phyloP scores from a whole-genome alignment of 768 basidiomycete species.

The Leucosporidium creatinivorum region DNA sequence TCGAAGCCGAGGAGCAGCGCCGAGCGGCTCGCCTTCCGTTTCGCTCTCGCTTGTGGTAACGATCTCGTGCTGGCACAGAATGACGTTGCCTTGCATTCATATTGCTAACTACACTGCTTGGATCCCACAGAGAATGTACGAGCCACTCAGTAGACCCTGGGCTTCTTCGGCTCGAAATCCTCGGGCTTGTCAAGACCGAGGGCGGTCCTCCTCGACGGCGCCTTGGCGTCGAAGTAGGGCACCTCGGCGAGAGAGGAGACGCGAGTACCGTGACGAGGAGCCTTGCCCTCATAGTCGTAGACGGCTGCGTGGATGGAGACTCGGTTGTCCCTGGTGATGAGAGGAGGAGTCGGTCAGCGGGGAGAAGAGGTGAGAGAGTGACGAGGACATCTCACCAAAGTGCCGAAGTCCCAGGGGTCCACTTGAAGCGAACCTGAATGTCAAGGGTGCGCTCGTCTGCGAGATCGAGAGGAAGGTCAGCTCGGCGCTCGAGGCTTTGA shows the following conservation, averaged over 20 bases:
- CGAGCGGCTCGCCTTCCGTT: too few relatives aligned
- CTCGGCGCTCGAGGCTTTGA: too few relatives aligned
- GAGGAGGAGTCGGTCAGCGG: neutral
- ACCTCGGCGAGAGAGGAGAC: conserved; percentile 1
- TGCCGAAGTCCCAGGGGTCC: conserved; percentile 39
- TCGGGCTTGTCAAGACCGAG: conserved; percentile 9
- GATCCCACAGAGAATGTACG: too few relatives aligned
- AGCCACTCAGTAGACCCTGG: neutral
- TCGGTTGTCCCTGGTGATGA: conserved; percentile 3
- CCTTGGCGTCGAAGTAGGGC: neutral
- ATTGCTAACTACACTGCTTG: too few relatives aligned
- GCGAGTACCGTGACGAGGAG: neutral
- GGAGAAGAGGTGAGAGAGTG: neutral
- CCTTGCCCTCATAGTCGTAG: conserved; percentile 33
- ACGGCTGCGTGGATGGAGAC: conserved; percentile 30
- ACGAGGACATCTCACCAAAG: conserved; percentile 10
- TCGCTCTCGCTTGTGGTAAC: too few relatives aligned
- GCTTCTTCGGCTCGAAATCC: neutral
- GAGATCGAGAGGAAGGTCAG: too few relatives aligned
- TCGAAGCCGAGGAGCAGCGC: too few relatives aligned
- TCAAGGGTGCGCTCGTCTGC: conserved; percentile 32
- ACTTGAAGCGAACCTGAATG: conserved; percentile 39
- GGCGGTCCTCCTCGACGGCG: conserved; percentile 5
- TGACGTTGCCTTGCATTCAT: too few relatives aligned
- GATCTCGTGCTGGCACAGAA: too few relatives aligned